Percentiles rank a stretch among this genome's conserved stretches.
These are phyloP conservation scores for Metarhizium anisopliae DNA, from an alignment of 2,329 filamentous ascomycete genomes.

Conservation along the genomic window DNA sequence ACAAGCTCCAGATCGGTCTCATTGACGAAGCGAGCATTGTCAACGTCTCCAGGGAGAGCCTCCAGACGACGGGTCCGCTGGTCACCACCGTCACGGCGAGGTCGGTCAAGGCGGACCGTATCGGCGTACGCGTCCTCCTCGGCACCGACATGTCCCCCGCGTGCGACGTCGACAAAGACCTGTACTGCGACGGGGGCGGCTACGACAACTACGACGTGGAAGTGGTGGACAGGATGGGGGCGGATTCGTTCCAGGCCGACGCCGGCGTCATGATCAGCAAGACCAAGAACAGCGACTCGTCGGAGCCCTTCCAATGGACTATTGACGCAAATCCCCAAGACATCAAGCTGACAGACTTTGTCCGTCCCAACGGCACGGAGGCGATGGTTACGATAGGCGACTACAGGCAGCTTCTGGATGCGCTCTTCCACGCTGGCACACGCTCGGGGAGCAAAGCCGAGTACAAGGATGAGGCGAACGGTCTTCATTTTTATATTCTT, in stretches of 20 bases:
- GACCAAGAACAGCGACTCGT: slow-evolving; percentile 33
- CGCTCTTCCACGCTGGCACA: slow-evolving; percentile 35
- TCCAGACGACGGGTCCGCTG: slow-evolving; percentile 33
- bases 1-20: slow-evolving; percentile 43
- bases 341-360: slow-evolving; percentile 39
- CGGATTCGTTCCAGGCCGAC: slow-evolving; percentile 43
- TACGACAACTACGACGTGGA: slow-evolving; percentile 45
- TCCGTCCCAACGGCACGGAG: slow-evolving; percentile 36
- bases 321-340: slow-evolving; percentile 43
- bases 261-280: slow-evolving; percentile 44
- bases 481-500: slow-evolving; percentile 41
- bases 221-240: slow-evolving; percentile 44
- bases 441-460: slow-evolving; percentile 41
- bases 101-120: slow-evolving; percentile 31
- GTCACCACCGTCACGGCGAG: slow-evolving; percentile 38
- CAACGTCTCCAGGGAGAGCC: slow-evolving; percentile 31
- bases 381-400: slow-evolving; percentile 39
- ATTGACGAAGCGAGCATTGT: slow-evolving; percentile 33
- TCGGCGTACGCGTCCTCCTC: slow-evolving; percentile 39
- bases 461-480: slow-evolving; percentile 33
- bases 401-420: slow-evolving; percentile 38
- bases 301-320: slow-evolving; percentile 42
- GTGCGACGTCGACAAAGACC: slow-evolving; percentile 28
- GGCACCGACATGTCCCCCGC: slow-evolving; percentile 27
- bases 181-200: slow-evolving; percentile 38